These are phyloP conservation scores for Mycosarcoma maydis DNA, from an alignment of 1,284 basidiomycete genomes.

Conservation along the genomic window DNA sequence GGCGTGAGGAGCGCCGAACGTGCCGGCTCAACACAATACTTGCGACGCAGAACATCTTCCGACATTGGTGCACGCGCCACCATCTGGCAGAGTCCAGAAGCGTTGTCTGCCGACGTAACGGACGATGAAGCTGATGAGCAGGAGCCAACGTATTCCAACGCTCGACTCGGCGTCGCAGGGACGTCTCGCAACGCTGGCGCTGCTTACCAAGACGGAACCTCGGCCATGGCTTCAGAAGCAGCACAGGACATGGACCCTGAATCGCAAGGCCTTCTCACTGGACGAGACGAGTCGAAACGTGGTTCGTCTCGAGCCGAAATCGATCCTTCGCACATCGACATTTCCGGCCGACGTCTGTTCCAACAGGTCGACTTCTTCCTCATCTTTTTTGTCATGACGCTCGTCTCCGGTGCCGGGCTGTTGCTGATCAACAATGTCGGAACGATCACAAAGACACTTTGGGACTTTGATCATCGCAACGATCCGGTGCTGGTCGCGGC, in stretches of 20 bases:
- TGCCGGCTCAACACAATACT: background rate
- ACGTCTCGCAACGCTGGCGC: background rate
- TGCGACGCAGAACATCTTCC: slow-evolving; percentile 43
- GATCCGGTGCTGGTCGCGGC: slow-evolving; percentile 22
- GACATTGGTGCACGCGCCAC: slow-evolving; percentile 54
- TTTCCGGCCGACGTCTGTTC: slow-evolving; percentile 71
- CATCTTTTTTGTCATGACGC: slow-evolving; percentile 76
- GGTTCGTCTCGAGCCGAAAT: background rate
- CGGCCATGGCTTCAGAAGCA: too few relatives aligned
- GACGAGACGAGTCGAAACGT: slow-evolving; percentile 30
- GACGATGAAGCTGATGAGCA: slow-evolving; percentile 32
- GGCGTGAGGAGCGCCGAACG: background rate
- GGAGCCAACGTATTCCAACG: too few relatives aligned
- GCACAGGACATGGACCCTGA: slow-evolving; percentile 13
- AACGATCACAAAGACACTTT: slow-evolving; percentile 86
- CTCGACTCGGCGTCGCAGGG: background rate
- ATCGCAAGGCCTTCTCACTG: slow-evolving; percentile 23
- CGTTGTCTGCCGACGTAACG: slow-evolving; percentile 18
- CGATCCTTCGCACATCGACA: slow-evolving; percentile 62
- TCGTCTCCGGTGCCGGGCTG: slow-evolving; percentile 86
- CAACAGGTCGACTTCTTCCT: slow-evolving; percentile 77
- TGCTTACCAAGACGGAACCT: too few relatives aligned
- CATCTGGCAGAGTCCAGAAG: slow-evolving; percentile 39
- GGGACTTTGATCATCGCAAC: slow-evolving; percentile 72
- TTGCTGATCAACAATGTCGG: slow-evolving; percentile 97